Evolutionary conservation across 169 alveolate genomes (phyloP).

Genomic region (Plasmodium malariae): DNA sequence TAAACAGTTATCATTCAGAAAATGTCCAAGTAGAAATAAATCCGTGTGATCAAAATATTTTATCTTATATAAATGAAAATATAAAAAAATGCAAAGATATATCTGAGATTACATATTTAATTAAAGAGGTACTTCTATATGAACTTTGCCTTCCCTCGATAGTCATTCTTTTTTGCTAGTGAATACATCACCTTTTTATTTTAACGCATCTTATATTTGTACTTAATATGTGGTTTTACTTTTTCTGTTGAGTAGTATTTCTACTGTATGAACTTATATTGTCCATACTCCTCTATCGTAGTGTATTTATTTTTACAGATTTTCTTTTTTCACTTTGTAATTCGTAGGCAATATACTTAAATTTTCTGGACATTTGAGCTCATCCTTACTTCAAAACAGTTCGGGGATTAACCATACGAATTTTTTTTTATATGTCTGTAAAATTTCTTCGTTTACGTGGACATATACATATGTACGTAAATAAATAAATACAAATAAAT

Average conservation of each 20-base stretch:
- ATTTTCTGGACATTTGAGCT: conserved; percentile 50
- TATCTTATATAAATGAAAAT: conserved; percentile 62
- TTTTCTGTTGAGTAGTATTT: neutral
- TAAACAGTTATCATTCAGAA: conserved; percentile 26
- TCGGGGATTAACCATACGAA: too few relatives aligned
- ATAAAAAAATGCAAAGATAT: conserved; percentile 65
- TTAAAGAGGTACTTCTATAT: conserved; percentile 50
- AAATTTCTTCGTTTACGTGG: too few relatives aligned
- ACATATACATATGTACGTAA: too few relatives aligned
- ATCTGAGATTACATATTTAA: conserved; percentile 67
- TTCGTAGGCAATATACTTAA: conserved; percentile 65
- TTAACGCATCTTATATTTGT: neutral
- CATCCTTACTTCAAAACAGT: too few relatives aligned
- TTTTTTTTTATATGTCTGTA: too few relatives aligned
- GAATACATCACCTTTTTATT: neutral
- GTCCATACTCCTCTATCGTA: neutral
- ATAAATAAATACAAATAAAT: too few relatives aligned
- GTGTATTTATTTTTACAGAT: neutral
- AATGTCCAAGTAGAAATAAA: conserved; percentile 60
- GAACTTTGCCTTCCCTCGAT: too few relatives aligned
- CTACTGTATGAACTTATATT: neutral
- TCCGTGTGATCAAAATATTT: conserved; percentile 54
- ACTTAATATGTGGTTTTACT: neutral
- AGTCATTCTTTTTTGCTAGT: neutral
- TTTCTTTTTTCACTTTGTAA: conserved; percentile 5